phyloP scores from a whole-genome alignment of 345 rosid species.

The Schrenkiella parvula region DNA sequence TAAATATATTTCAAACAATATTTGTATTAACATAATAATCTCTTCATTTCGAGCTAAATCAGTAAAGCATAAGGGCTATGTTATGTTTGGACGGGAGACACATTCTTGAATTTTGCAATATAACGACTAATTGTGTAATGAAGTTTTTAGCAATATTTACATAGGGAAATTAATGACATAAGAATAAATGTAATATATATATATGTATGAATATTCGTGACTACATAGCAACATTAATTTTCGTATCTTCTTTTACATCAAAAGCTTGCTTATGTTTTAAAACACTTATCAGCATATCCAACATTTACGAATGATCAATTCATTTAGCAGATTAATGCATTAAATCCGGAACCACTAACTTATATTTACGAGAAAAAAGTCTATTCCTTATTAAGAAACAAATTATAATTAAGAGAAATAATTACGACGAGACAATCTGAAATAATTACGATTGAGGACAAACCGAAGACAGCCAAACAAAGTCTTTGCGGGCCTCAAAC shows the following conservation, averaged over 20 bases:
- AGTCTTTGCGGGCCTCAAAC: conserved; percentile 30
- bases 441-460: conserved; percentile 1
- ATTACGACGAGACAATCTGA: not conserved
- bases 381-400: not conserved
- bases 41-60: not conserved
- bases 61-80: no score
- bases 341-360: not conserved
- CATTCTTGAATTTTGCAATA: no score
- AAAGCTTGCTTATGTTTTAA: not conserved
- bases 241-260: not conserved
- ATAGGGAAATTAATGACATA: not conserved
- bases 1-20: not conserved
- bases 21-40: no score
- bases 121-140: not conserved
- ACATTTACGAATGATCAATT: not conserved
- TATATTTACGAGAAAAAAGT: not conserved
- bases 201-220: no score
- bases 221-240: not conserved
- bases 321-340: not conserved
- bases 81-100: not conserved
- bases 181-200: no score
- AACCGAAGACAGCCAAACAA: conserved; percentile 17
- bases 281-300: not conserved
- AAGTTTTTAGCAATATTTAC: not conserved
- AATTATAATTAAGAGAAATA: not conserved